phyloP scores from a whole-genome alignment of 331 rosid species.

The Acacia concinna region DNA sequence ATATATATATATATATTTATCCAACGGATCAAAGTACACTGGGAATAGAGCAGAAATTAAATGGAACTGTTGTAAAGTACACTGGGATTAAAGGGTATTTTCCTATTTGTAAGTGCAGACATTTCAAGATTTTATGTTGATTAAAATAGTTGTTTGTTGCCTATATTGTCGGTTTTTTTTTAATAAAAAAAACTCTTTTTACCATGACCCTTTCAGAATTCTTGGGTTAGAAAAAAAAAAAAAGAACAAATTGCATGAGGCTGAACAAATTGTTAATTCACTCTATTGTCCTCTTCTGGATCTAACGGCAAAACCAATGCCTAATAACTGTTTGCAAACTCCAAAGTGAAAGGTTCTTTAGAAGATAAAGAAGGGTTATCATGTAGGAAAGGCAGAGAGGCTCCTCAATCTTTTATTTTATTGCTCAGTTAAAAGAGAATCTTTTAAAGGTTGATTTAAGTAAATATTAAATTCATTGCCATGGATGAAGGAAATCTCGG shows the following conservation, averaged over 20 bases:
- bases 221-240: background rate
- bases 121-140: conserved; percentile 26
- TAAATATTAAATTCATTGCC: conserved; percentile 33
- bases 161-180: background rate
- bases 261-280: background rate
- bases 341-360: conserved; percentile 35
- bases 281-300: conserved; percentile 5
- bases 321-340: conserved; percentile 33
- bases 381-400: background rate
- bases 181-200: background rate
- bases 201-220: background rate
- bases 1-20: conserved; percentile 6
- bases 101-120: conserved; percentile 23
- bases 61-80: too few species aligned
- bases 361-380: conserved; percentile 24
- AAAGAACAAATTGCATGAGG: too few species aligned
- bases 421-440: conserved; percentile 8
- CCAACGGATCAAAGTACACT: conserved; percentile 41
- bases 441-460: conserved; percentile 26
- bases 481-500: conserved; percentile 20
- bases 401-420: conserved; percentile 1
- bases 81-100: conserved; percentile 30
- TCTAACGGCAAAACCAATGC: conserved; percentile 23
- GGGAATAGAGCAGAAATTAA: conserved; percentile 27
- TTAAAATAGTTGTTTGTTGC: background rate